Evolutionary conservation across 2,329 filamentous ascomycete genomes (phyloP).

Genomic region (Aspergillus calidoustus): DNA sequence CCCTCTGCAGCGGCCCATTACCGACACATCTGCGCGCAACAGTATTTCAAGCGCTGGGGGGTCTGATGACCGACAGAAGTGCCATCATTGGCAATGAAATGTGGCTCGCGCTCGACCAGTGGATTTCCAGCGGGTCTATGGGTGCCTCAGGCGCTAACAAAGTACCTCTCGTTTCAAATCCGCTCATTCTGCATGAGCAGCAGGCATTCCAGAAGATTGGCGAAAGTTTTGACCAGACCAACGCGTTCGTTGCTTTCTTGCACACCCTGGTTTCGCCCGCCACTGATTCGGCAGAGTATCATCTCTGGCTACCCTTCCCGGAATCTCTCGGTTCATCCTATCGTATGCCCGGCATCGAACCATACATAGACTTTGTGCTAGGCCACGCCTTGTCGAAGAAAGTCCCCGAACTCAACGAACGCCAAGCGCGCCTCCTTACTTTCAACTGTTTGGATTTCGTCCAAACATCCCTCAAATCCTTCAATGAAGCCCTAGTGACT

Average conservation of each 20-base stretch:
- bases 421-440: constrained; percentile 74
- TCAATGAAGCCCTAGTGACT: constrained; percentile 91
- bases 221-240: constrained; percentile 80
- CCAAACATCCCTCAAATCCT: constrained; percentile 75
- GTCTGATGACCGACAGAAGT: constrained; percentile 76
- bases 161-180: constrained; percentile 47
- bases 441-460: constrained; percentile 86
- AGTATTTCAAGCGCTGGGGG: constrained; percentile 77
- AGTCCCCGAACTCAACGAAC: constrained; percentile 67
- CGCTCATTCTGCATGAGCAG: constrained; percentile 53
- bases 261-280: constrained; percentile 70
- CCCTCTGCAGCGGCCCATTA: constrained; percentile 76
- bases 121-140: constrained; percentile 65
- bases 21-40: constrained; percentile 79
- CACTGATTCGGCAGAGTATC: constrained; percentile 55
- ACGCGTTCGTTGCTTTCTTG: constrained; percentile 80
- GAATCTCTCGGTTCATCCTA: constrained; percentile 79
- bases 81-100: constrained; percentile 69
- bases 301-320: constrained; percentile 82
- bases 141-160: constrained; percentile 52
- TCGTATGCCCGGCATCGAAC: constrained; percentile 83
- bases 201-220: constrained; percentile 75
- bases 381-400: constrained; percentile 75
- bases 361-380: constrained; percentile 89
- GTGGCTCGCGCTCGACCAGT: constrained; percentile 81